These are phyloP conservation scores for Binderoboletus segoi DNA, from an alignment of 1,284 basidiomycete species.

Conservation along the genomic window DNA sequence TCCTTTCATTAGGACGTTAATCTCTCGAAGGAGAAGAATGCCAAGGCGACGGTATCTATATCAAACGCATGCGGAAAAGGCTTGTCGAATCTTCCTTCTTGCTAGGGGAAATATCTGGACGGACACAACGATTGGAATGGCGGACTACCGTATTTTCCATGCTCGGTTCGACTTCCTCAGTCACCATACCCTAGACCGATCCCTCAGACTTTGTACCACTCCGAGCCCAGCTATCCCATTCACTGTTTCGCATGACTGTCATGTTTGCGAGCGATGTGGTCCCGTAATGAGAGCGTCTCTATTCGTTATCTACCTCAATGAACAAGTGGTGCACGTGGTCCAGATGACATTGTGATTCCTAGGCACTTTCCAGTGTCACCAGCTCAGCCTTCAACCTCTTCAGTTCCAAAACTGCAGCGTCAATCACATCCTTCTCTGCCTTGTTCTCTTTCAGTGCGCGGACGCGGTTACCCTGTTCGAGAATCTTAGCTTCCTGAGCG, in stretches of 20 bases:
- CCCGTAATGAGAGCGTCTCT: neutral
- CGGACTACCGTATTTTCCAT: too few species aligned
- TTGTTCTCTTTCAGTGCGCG: conserved; percentile 70
- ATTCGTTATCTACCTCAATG: too few species aligned
- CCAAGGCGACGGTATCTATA: neutral
- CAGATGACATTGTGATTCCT: too few species aligned
- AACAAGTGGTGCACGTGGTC: too few species aligned
- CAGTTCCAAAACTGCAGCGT: conserved; percentile 52
- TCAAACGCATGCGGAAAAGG: conserved; percentile 10
- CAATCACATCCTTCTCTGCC: conserved; percentile 68
- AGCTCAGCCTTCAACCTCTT: conserved; percentile 54
- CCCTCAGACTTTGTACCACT: too few species aligned
- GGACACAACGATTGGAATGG: too few species aligned
- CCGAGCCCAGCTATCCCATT: too few species aligned
- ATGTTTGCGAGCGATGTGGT: too few species aligned
- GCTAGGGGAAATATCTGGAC: neutral
- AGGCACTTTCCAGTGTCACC: conserved; percentile 29
- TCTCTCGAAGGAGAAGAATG: neutral
- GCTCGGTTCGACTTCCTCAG: too few species aligned
- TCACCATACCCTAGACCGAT: too few species aligned
- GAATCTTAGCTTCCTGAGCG: conserved; percentile 69
- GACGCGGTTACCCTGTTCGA: conserved; percentile 74
- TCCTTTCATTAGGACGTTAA: neutral
- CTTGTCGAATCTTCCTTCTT: neutral
- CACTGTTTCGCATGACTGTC: too few species aligned